Conservation (phyloP, 306 rosid species). For the Inga leiocalycina region DNA sequence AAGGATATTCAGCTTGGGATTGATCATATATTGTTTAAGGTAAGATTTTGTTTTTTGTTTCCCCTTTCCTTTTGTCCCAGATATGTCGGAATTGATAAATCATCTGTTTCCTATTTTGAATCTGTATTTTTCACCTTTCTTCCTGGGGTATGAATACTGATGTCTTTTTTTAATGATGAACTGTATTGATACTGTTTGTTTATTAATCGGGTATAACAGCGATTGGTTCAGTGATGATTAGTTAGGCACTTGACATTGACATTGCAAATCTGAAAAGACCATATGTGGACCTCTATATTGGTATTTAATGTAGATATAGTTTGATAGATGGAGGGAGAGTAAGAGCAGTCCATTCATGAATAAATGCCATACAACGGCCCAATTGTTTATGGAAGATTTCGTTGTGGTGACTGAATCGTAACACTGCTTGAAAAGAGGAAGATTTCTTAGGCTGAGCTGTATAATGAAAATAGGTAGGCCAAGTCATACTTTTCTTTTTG, state of each 20-base stretch:
- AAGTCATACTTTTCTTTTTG: neutral
- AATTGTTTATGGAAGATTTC: neutral
- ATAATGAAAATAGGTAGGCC: neutral
- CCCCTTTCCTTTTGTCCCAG: neutral
- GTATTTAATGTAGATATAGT: neutral
- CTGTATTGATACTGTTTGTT: neutral
- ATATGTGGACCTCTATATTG: neutral
- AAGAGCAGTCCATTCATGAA: conserved; percentile 3
- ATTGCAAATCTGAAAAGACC: neutral
- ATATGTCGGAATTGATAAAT: neutral
- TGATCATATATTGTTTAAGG: conserved; percentile 88
- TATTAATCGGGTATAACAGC: conserved; percentile 6
- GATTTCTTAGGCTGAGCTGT: neutral
- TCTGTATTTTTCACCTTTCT: neutral
- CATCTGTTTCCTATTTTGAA: neutral
- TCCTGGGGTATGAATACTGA: neutral
- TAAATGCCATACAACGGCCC: conserved; percentile 3
- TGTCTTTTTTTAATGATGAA: neutral
- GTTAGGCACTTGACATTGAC: conserved; percentile 11
- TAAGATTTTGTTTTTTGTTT: neutral
- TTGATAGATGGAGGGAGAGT: neutral
- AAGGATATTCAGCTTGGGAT: conserved; percentile 80
- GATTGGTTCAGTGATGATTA: conserved; percentile 2
- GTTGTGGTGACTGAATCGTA: neutral
- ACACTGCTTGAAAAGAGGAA: neutral